Base-by-base conservation (phyloP, 441 rosid genomes). In the Pelargonium australe region DNA sequence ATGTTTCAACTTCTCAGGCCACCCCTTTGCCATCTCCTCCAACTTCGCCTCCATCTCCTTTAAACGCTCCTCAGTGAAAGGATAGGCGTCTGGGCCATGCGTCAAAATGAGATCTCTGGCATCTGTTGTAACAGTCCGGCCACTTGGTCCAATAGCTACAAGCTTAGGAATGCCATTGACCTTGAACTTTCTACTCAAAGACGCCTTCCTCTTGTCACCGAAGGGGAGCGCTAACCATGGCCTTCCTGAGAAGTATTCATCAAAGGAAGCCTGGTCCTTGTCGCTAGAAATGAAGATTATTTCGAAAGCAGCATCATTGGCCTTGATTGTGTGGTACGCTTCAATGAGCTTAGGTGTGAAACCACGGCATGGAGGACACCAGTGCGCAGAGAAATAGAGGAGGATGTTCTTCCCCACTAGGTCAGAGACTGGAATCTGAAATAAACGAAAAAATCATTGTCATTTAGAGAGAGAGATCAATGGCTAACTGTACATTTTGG, bases 201-300 rank as follows among this genome's bases (percentile, higher is more conserved):
- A 77, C 2, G 73, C n/a, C 75, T 87, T 90, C 85, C 95, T 82
- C 58, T 80, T 67, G 75, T 90, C 95, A 34, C 85, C 88, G 61
- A 80, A 88, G 10, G 95, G 95, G 60, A 90, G 92, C 57, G 95
- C 91, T 70, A 88, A 73, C 96, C 96, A 87, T 0, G 95, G 95
- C 95, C 88, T 88, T 65, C 70, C 77, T 3, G 86, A 71, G 76
- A 84, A 85, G 75, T 76, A 88, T 0, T 84, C 87, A 9, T 84
- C 78, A 47, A 83, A 90, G 53, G 96, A 80, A 17, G 81, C 51
- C 63, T 84, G 85, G 72, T 88, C 88, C 11, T 47, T 66, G 76
- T 88, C 96, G 23, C 95, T 86, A 58, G 96, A 90, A 73, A 90
- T 83, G 79, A 90, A 90, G 63, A 90, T 83, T 63, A 88, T 78